phyloP scores from a whole-genome alignment of 495 filamentous ascomycete species.

The Tuber calosporum region DNA sequence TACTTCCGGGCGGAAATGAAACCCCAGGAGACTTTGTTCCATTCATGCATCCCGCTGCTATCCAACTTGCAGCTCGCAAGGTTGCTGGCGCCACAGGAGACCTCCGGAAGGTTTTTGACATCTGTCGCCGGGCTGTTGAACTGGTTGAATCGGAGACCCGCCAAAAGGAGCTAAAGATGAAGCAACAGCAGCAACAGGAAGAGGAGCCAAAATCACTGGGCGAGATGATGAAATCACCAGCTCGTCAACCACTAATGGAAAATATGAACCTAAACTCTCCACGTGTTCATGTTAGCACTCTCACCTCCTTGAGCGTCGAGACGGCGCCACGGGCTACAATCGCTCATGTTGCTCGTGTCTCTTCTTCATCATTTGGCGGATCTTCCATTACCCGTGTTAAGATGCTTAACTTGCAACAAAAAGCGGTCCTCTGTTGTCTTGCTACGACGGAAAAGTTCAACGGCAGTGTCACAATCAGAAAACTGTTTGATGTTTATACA shows the following conservation, averaged over 20 bases:
- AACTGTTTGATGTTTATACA: slow-evolving; percentile 72
- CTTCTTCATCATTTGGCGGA: slow-evolving; percentile 76
- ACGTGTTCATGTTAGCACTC: slow-evolving; percentile 45
- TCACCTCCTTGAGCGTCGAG: slow-evolving; percentile 54
- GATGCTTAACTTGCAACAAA: slow-evolving; percentile 89
- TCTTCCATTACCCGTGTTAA: slow-evolving; percentile 74
- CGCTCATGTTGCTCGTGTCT: slow-evolving; percentile 80
- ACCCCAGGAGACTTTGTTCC: slow-evolving; percentile 57
- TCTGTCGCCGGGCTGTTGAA: slow-evolving; percentile 83
- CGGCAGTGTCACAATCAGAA: slow-evolving; percentile 60
- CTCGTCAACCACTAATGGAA: slow-evolving; percentile 51
- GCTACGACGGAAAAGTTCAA: slow-evolving; percentile 67
- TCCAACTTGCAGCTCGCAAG: slow-evolving; percentile 88
- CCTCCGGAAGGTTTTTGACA: slow-evolving; percentile 88
- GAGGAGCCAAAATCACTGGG: slow-evolving; percentile 20
- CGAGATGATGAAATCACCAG: slow-evolving; percentile 19
- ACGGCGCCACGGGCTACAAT: slow-evolving; percentile 88
- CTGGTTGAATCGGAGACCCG: slow-evolving; percentile 77
- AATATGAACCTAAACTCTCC: slow-evolving; percentile 65
- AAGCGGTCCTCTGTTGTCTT: slow-evolving; percentile 83
- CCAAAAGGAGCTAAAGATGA: slow-evolving; percentile 53
- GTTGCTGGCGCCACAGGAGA: slow-evolving; percentile 90
- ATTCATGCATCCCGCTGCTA: slow-evolving; percentile 86
- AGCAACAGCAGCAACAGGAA: slow-evolving; percentile 18
- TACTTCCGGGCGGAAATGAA: slow-evolving; percentile 46